These are phyloP conservation scores for Candida broadrunensis DNA, from an alignment of 805 yeast species.

Conservation along the genomic window DNA sequence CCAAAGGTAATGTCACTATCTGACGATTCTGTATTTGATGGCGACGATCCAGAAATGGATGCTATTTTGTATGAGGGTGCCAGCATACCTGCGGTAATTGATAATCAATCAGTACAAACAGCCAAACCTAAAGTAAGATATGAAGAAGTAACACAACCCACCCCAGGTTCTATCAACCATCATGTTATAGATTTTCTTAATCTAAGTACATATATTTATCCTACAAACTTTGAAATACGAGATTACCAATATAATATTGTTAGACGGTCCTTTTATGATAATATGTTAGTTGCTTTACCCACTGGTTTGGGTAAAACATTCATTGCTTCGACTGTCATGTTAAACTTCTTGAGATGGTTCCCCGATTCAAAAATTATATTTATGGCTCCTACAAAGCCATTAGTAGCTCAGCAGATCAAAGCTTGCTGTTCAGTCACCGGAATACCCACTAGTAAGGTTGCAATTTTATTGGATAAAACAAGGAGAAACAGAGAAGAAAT, in stretches of 20 bases:
- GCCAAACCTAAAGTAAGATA: not conserved
- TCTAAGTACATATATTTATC: constrained; percentile 61
- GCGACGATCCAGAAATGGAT: constrained; percentile 9
- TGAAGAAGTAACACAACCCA: constrained; percentile 6
- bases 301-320: constrained; percentile 98
- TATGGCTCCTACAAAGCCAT: constrained; percentile 96
- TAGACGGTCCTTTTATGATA: constrained; percentile 64
- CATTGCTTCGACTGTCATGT: constrained; percentile 91
- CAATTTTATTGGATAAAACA: constrained; percentile 67
- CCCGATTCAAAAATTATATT: constrained; percentile 75
- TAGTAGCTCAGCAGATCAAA: constrained; percentile 93
- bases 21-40: constrained; percentile 12
- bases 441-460: constrained; percentile 70
- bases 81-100: not conserved
- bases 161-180: constrained; percentile 16
- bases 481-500: constrained; percentile 61
- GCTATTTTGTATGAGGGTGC: not conserved
- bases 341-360: constrained; percentile 87
- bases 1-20: not conserved
- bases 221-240: constrained; percentile 78
- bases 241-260: constrained; percentile 89
- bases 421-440: constrained; percentile 90
- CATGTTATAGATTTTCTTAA: constrained; percentile 20
- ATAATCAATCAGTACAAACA: not conserved
- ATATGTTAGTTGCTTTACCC: constrained; percentile 85